phyloP scores from a whole-genome alignment of 805 yeast species.

The Komagataella ulmi region DNA sequence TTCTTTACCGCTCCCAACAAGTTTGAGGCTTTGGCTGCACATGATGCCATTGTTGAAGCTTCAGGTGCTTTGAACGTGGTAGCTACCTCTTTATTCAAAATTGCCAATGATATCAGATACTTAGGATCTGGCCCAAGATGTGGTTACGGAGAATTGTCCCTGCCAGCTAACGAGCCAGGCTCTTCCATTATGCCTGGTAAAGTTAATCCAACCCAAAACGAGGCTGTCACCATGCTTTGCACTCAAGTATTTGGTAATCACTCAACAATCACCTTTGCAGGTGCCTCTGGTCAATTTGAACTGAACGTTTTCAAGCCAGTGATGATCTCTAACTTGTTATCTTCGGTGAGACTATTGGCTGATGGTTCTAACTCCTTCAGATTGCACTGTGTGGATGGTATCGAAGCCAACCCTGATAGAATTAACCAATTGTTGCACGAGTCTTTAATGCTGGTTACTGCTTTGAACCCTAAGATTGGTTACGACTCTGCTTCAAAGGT shows the following conservation, averaged over 20 bases:
- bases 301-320: conserved; percentile 97
- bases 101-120: conserved; percentile 96
- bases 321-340: conserved; percentile 78
- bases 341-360: conserved; percentile 77
- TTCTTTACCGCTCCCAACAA: conserved; percentile 96
- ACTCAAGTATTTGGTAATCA: conserved; percentile 97
- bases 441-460: conserved; percentile 96
- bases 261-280: conserved; percentile 89
- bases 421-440: conserved; percentile 83
- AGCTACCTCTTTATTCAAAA: conserved; percentile 87
- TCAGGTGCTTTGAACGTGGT: conserved; percentile 95
- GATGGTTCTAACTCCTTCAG: conserved; percentile 89
- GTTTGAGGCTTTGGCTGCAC: conserved; percentile 98
- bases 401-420: conserved; percentile 76
- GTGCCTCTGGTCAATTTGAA: conserved; percentile 98
- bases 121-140: conserved; percentile 99
- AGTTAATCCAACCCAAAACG: conserved; percentile 98
- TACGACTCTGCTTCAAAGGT: conserved; percentile 96
- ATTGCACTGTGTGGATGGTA: conserved; percentile 90
- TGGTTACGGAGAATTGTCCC: conserved; percentile 90
- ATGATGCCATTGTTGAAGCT: conserved; percentile 95
- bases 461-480: conserved; percentile 97
- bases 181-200: conserved; percentile 99
- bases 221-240: conserved; percentile 97
- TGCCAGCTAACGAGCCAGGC: conserved; percentile 99